Conservation (phyloP, 345 rosid species). For the Eucalyptus victrix region DNA sequence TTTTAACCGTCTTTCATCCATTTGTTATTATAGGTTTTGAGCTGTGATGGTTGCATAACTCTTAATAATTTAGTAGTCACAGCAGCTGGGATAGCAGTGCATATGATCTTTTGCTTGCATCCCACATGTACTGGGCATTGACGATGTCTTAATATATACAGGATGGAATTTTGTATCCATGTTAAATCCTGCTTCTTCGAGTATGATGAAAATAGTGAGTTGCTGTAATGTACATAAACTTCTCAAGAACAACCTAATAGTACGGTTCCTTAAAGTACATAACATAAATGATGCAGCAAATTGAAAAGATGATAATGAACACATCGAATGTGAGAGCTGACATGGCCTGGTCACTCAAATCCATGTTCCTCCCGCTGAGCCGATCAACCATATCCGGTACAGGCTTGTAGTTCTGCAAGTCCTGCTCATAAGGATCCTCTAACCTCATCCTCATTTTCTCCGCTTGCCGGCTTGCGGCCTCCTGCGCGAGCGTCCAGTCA, state of each 20-base stretch:
- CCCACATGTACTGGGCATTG: not conserved
- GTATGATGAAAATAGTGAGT: not conserved
- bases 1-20: not conserved
- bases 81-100: slow-evolving; percentile 95
- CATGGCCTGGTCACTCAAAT: slow-evolving; percentile 71
- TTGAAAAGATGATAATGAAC: slow-evolving; percentile 31
- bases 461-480: slow-evolving; percentile 69
- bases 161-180: not conserved
- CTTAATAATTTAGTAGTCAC: slow-evolving; percentile 90
- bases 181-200: not conserved
- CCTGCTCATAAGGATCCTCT: slow-evolving; percentile 64
- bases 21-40: slow-evolving; percentile 16
- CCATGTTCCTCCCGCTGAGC: slow-evolving; percentile 71
- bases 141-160: not conserved
- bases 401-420: slow-evolving; percentile 22
- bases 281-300: slow-evolving; percentile 54
- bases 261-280: slow-evolving; percentile 53
- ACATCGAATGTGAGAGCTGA: slow-evolving; percentile 74
- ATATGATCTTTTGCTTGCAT: not conserved
- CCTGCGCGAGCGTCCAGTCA: slow-evolving; percentile 92
- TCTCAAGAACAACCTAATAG: slow-evolving; percentile 1
- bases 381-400: slow-evolving; percentile 82
- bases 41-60: slow-evolving; percentile 33
- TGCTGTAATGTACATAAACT: not conserved
- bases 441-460: slow-evolving; percentile 65